Base-by-base conservation (phyloP, 73 alveolate species). In the Tetrahymena elliotti region DNA sequence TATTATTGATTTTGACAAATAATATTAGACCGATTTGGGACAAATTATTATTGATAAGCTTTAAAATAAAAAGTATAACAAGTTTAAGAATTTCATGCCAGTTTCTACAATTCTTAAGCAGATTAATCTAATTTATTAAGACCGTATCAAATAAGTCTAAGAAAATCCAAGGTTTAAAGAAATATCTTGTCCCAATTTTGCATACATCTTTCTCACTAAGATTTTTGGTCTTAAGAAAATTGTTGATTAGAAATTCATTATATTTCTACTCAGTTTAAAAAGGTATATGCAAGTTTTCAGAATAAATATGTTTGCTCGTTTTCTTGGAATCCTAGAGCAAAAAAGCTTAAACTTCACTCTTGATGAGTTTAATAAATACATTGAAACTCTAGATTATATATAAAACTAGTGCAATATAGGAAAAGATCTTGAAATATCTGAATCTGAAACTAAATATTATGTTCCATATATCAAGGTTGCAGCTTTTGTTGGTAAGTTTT, bases 301-400 rank as follows among this genome's bases (percentile, higher is more conserved):
- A 88, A 39, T 94, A 6, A 94, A 94, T 38, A 53, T 68, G 35
- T 94, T 94, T 94, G 96, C 96, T 11, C 93, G 93, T 37, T 94
- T 94, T 33, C 83, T 94, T 40, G 95, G 95, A 22, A 84, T 94
- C 18, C 93, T 94, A 84, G 96, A 94, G 93, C 53, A 94, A 20
- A 84, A 92, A 35, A 92, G 38, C 88, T 68, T 94, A 40, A 94
- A 94, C 54, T 94, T 84, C 37, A 47, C 95, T 47, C 82, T 94
- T 13, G 96, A 94, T 88, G 96, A 94, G 33, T 84, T 94, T 92
- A 94, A 88, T 33, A 94, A 94, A 94, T 94, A 94, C 41, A 84
- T 94, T 20, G 96, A 94, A 36, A 94, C 96, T 10, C 84, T 84
- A 52, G 96, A 94, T 52, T 94, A 84, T 52, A 94, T 94, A 0